Evolutionary conservation across 371 early-diverging fungal genomes (phyloP), one percentile per base, ranked within the genome.

Genomic region (Furculomyces boomerangus): DNA sequence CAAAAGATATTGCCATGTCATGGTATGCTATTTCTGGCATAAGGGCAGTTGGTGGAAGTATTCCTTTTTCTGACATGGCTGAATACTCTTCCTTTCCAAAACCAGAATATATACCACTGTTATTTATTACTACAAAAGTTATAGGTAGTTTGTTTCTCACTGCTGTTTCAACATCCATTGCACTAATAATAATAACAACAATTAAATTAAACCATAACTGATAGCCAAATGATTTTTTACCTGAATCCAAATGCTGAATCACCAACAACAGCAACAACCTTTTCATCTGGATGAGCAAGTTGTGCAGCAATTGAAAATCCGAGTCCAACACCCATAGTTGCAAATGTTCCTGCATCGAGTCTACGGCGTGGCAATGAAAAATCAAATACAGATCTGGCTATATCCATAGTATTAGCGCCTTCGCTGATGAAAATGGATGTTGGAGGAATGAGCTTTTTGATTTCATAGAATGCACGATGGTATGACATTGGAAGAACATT

Each of bases 361-460:
- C 88, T 73, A 32, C 71, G 71, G 8, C 88, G 70, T 14, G 87
- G 85, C 29, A 67, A 55, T 30, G 71, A 62, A 1, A 83, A 72
- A 57, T 78, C 79, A 64, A 80, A 81, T 53, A 80, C 73, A 0
- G 77, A 77, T 30, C 88, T 71, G 0, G 77, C 85, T 61, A 87
- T 86, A 59, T 87, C 88, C 88, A 87, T 86, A 0, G 88, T 85
- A 52, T 86, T 85, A 13, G 86, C 84, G 44, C 88, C 88, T 65
- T 87, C 88, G 53, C 78, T 77, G 1, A 87, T 74, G 55, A 83
- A 68, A 5, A 84, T 72, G 16, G 76, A 60, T 32, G 71, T 66
- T 2, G 18, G 30, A 0, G 62, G 64, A 40, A 71, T 59, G n/a
- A 47, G 48, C 30, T 53, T 54, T 57, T 80, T 79, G 60, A 87